These are phyloP conservation scores for Amanita brunnescens DNA, from an alignment of 768 basidiomycete genomes.

Conservation along the genomic window DNA sequence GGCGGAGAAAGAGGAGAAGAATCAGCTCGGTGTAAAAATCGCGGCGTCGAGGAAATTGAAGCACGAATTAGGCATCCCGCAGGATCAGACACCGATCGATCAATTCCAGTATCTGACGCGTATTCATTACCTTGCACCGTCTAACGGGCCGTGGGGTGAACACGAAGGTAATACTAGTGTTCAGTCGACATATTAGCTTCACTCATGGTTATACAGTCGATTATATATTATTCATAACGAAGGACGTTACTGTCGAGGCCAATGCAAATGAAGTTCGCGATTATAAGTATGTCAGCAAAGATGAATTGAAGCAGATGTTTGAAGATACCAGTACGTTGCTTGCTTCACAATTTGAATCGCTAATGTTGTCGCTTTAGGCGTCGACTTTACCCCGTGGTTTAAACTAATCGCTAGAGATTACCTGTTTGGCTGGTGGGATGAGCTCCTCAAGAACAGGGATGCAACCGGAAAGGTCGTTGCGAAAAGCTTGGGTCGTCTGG, in stretches of 20 bases:
- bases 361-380: slow-evolving; percentile 35
- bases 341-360: background rate
- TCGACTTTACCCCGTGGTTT: slow-evolving; percentile 98
- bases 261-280: slow-evolving; percentile 91
- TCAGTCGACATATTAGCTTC: background rate
- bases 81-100: slow-evolving; percentile 65
- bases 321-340: slow-evolving; percentile 51
- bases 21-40: slow-evolving; percentile 74
- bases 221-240: slow-evolving; percentile 93
- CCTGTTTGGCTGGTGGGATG: slow-evolving; percentile 98
- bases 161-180: slow-evolving; percentile 68
- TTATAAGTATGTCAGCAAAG: slow-evolving; percentile 84
- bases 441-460: slow-evolving; percentile 57
- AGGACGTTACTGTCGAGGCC: slow-evolving; percentile 72
- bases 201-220: slow-evolving; percentile 56
- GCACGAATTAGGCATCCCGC: slow-evolving; percentile 93
- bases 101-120: slow-evolving; percentile 91
- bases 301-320: slow-evolving; percentile 89
- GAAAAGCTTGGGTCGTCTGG: slow-evolving; percentile 36
- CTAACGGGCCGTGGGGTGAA: slow-evolving; percentile 91
- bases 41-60: slow-evolving; percentile 95
- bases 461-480: slow-evolving; percentile 51
- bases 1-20: slow-evolving; percentile 65
- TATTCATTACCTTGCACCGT: slow-evolving; percentile 96
- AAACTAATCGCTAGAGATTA: slow-evolving; percentile 95